Evolutionary conservation across 148 eudicot species (phyloP).

Genomic region (Rhododendron simsii): DNA sequence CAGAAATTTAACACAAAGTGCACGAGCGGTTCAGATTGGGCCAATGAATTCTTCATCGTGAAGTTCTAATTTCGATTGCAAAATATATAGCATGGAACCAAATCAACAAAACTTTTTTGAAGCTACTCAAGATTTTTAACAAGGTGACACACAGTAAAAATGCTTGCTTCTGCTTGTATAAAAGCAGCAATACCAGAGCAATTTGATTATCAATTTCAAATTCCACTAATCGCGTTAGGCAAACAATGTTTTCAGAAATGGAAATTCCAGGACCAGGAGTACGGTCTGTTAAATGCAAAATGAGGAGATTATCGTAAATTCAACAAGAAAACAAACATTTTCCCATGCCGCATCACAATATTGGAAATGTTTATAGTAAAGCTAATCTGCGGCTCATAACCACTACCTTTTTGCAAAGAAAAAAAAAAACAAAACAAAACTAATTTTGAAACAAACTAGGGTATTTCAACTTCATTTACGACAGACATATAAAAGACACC

Average conservation of each 20-base stretch:
- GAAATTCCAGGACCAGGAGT: background rate
- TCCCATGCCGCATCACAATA: background rate
- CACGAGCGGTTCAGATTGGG: background rate
- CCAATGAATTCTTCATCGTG: background rate
- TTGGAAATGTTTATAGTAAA: background rate
- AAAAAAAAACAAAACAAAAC: background rate
- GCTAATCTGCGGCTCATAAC: background rate
- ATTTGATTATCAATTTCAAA: background rate
- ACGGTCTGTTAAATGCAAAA: background rate
- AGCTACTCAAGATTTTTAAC: background rate
- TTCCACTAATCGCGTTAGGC: background rate
- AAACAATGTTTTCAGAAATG: background rate
- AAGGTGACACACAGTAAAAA: background rate
- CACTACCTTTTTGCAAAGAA: background rate
- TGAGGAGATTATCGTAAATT: background rate
- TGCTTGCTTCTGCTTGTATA: background rate
- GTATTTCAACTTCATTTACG: background rate
- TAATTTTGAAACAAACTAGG: background rate
- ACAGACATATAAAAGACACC: background rate
- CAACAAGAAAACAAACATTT: background rate
- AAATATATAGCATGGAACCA: background rate
- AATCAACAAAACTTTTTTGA: background rate
- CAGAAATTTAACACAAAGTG: background rate
- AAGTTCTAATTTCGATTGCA: background rate
- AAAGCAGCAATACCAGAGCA: background rate